Percentiles rank a stretch among this genome's conserved stretches.
phyloP scores from a whole-genome alignment of 2,329 filamentous ascomycete genomes.

The Diaporthe ampelina region DNA sequence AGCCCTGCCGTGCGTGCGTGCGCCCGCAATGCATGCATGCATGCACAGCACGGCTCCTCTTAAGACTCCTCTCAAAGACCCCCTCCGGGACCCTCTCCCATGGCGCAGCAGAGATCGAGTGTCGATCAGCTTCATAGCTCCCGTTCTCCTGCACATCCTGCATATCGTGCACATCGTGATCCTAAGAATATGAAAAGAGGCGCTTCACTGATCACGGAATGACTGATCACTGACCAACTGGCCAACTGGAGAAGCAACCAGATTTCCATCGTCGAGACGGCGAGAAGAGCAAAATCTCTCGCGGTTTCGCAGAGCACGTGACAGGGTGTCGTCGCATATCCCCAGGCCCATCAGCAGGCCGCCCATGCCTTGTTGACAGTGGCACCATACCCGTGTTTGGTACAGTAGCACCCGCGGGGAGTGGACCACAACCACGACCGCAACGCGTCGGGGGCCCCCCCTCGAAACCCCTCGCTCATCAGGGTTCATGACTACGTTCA shows the following conservation, averaged over 20 bases:
- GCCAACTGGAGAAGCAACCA: background rate
- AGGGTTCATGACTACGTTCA: conserved; percentile 25
- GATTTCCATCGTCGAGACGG: background rate
- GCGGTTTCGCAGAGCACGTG: conserved; percentile 3
- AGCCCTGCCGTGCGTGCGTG: conserved; percentile 21
- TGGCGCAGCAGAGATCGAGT: conserved; percentile 28
- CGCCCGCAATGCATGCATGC: background rate
- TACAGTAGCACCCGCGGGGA: background rate
- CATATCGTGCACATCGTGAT: conserved; percentile 26
- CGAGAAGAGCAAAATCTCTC: background rate
- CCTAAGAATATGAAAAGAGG: background rate
- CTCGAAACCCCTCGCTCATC: background rate
- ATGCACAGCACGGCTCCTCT: conserved; percentile 8
- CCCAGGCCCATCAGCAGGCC: background rate
- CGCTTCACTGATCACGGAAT: background rate
- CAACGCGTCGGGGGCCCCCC: background rate
- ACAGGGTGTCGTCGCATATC: conserved; percentile 20
- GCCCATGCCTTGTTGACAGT: conserved; percentile 18
- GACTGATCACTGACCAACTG: background rate
- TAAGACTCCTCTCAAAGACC: background rate
- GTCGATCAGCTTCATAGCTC: conserved; percentile 24
- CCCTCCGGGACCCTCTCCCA: conserved; percentile 20
- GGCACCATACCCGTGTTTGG: background rate
- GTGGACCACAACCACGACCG: background rate
- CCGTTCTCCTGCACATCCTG: conserved; percentile 16